Percentiles rank a stretch among this genome's conserved stretches.
Conservation (phyloP, 495 filamentous ascomycete genomes). For the Hypoxylon rickii region DNA sequence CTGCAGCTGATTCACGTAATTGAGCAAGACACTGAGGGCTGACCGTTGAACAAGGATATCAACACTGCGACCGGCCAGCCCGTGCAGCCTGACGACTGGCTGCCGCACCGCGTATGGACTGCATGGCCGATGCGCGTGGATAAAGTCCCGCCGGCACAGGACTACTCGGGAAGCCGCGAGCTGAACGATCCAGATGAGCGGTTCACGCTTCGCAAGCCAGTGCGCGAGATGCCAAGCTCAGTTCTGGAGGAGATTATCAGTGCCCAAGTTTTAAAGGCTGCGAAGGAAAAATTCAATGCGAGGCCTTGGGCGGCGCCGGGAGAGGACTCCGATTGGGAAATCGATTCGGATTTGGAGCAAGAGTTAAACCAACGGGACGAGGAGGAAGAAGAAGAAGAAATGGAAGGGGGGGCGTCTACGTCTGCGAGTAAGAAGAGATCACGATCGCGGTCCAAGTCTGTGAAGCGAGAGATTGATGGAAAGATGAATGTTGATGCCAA, state of each 20-base stretch:
- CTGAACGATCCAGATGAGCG: slow-evolving; percentile 44
- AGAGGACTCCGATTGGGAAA: slow-evolving; percentile 10
- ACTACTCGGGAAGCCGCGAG: slow-evolving; percentile 12
- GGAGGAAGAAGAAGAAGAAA: no score
- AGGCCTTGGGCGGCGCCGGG: slow-evolving; percentile 22
- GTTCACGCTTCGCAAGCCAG: slow-evolving; percentile 51
- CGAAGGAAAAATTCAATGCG: slow-evolving; percentile 63
- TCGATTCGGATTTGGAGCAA: slow-evolving; percentile 10
- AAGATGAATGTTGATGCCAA: slow-evolving; percentile 26
- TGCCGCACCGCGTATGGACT: slow-evolving; percentile 65
- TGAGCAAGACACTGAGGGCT: slow-evolving; percentile 1
- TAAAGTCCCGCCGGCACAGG: slow-evolving; percentile 61
- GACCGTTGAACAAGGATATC: slow-evolving; percentile 22
- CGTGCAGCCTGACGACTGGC: slow-evolving; percentile 41
- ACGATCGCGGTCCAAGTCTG: slow-evolving; percentile 17
- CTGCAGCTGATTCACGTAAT: no score
- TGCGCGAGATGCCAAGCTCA: slow-evolving; percentile 54
- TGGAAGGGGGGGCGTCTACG: slow-evolving; percentile 8
- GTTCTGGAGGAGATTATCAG: slow-evolving; percentile 69
- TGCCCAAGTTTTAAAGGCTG: slow-evolving; percentile 62
- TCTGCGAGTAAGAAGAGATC: slow-evolving; percentile 10
- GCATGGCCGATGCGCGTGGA: slow-evolving; percentile 73
- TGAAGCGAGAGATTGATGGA: slow-evolving; percentile 24
- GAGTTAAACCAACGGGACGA: no score
- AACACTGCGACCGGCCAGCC: slow-evolving; percentile 21